Conservation (phyloP, 2,329 filamentous ascomycete species). For the Chaetomiaceae sp. region DNA sequence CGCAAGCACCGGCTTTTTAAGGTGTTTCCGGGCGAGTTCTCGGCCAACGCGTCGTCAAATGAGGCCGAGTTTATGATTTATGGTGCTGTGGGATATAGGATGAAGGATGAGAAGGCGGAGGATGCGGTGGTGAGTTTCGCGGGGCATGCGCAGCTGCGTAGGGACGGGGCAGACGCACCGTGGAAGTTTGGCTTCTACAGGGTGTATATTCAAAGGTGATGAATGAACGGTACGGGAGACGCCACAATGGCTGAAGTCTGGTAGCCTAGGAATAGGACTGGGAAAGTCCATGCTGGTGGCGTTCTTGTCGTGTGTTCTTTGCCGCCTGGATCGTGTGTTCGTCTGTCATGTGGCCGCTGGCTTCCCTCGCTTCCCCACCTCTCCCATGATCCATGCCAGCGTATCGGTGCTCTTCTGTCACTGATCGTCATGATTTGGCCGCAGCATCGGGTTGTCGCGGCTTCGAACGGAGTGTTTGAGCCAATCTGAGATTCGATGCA, state of each 20-base stretch:
- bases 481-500: background rate
- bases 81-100: slow-evolving; percentile 6
- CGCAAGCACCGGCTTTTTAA: slow-evolving; percentile 37
- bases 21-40: slow-evolving; percentile 34
- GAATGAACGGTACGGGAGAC: too few relatives aligned
- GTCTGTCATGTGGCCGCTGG: slow-evolving; percentile 5
- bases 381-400: too few relatives aligned
- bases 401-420: background rate
- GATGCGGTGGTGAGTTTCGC: slow-evolving; percentile 6
- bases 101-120: background rate
- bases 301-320: background rate
- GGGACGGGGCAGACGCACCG: slow-evolving; percentile 1
- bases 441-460: background rate
- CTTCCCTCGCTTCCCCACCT: background rate
- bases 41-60: background rate
- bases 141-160: slow-evolving; percentile 5
- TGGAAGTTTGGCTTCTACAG: slow-evolving; percentile 10
- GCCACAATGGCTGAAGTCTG: too few relatives aligned
- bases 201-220: slow-evolving; percentile 10
- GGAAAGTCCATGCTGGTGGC: too few relatives aligned
- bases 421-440: slow-evolving; percentile 1
- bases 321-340: background rate
- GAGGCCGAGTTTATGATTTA: slow-evolving; percentile 10
- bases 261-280: too few relatives aligned
- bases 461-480: background rate